Conservation (phyloP, 2,329 filamentous ascomycete species). For the Xylaria polymorpha region DNA sequence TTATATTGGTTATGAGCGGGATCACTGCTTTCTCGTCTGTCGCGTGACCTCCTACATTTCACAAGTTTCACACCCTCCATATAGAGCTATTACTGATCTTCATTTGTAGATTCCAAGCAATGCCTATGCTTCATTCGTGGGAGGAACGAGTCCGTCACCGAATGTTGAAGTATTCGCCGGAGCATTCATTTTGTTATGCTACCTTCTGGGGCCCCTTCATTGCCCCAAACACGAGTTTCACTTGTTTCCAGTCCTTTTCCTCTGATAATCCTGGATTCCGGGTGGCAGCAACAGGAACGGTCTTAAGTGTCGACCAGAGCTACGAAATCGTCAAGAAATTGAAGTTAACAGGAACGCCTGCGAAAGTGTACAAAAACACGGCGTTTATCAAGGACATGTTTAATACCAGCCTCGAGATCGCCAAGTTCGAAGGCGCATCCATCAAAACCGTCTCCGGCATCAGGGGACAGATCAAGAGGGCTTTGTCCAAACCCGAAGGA, state of each 20-base stretch:
- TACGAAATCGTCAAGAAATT: slow-evolving; percentile 99
- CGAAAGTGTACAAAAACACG: slow-evolving; percentile 81
- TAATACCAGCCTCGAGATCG: slow-evolving; percentile 89
- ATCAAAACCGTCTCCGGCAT: slow-evolving; percentile 97
- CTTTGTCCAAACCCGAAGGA: slow-evolving; percentile 91
- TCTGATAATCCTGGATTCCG: slow-evolving; percentile 89
- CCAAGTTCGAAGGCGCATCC: slow-evolving; percentile 96
- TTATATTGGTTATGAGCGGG: neutral
- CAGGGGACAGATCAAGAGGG: slow-evolving; percentile 96
- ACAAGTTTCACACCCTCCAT: neutral
- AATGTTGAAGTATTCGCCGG: slow-evolving; percentile 98
- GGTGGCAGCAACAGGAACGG: slow-evolving; percentile 92
- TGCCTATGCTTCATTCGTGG: slow-evolving; percentile 41
- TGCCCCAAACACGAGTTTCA: slow-evolving; percentile 95
- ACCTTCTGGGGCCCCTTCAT: slow-evolving; percentile 96
- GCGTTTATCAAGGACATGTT: slow-evolving; percentile 99
- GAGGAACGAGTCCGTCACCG: slow-evolving; percentile 81
- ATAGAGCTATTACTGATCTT: slow-evolving; percentile 16
- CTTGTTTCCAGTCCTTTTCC: slow-evolving; percentile 89
- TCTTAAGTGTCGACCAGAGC: slow-evolving; percentile 92
- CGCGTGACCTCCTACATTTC: slow-evolving; percentile 66
- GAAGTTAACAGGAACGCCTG: slow-evolving; percentile 91
- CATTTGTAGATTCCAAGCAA: slow-evolving; percentile 38
- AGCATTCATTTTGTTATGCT: slow-evolving; percentile 99
- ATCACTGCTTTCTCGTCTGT: neutral